Conservation (phyloP, 805 yeast species). For the Citeromyces nyonsensis region DNA sequence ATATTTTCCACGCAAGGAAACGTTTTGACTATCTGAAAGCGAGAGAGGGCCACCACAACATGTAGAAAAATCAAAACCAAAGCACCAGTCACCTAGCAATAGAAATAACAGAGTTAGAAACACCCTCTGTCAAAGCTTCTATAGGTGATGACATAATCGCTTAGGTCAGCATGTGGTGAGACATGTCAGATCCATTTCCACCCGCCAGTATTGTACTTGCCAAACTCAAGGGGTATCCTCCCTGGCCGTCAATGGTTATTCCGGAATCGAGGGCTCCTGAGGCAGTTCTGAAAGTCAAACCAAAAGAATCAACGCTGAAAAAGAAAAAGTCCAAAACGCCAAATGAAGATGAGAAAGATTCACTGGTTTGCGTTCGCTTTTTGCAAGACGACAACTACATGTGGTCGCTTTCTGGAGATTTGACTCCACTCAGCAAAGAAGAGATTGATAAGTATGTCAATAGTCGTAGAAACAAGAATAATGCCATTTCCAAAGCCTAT, state of each 20-base stretch:
- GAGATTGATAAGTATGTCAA: slow-evolving; percentile 6
- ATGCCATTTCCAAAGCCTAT: slow-evolving; percentile 5
- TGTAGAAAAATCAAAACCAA: too few relatives aligned
- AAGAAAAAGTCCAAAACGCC: slow-evolving; percentile 1
- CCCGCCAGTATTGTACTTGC: slow-evolving; percentile 5
- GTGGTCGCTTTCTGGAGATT: slow-evolving; percentile 26
- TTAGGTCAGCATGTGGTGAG: slow-evolving; percentile 8
- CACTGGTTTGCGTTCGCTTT: slow-evolving; percentile 4
- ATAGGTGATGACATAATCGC: too few relatives aligned
- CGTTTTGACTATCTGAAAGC: too few relatives aligned
- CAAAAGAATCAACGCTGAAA: slow-evolving; percentile 1
- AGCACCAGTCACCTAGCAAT: too few relatives aligned
- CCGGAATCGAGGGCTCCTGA: slow-evolving; percentile 4
- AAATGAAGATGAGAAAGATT: slow-evolving; percentile 2
- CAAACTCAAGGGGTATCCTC: slow-evolving; percentile 6
- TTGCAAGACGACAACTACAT: slow-evolving; percentile 4
- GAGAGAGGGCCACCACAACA: too few relatives aligned
- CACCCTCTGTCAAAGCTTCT: too few relatives aligned
- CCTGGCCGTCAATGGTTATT: slow-evolving; percentile 7
- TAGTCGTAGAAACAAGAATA: slow-evolving; percentile 6
- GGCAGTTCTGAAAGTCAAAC: slow-evolving; percentile 4
- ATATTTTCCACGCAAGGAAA: too few relatives aligned
- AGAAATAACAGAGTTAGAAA: too few relatives aligned
- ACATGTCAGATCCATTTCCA: slow-evolving; percentile 4
- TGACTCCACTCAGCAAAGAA: slow-evolving; percentile 22